Base-by-base conservation (phyloP, 148 eudicot genomes). In the Vaccinium darrowii region DNA sequence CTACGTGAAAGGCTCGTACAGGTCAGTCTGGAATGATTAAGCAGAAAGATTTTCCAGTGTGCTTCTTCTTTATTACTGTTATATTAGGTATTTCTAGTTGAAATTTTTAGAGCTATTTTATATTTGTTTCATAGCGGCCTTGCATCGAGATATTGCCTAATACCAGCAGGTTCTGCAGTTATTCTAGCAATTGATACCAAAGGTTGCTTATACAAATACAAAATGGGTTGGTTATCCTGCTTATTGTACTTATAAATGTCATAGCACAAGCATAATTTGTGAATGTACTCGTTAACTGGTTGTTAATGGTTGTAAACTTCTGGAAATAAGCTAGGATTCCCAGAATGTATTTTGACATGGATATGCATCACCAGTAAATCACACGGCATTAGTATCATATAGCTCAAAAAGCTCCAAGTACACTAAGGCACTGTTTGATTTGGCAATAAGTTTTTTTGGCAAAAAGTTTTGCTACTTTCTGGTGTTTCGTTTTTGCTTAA, bases 1-100 rank as follows among this genome's bases (percentile, higher is more conserved):
- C 93, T 97, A 82, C 98, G 99, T 63, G 95, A 91, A 87, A 98
- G 99, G 78, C 96, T 97, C 79, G 89, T 97, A 85, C 99, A 97
- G 96, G 99, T 97, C 83, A 86, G 84, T 87, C 81, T 53, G 39
- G 43, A 56, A 49, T n/a, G 13, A 74, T 63, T 80, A 0, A 7
- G 51, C 7, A 6, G 6, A 73, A 47, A 23, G 13, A 25, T 18
- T 75, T 60, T 30, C 75, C 65, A 71, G 36, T 74, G 58, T 74
- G 54, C 58, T 30, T 30, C 51, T 49, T 51, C 54, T 73, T 33
- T 33, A 11, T 54, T 65, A 39, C 16, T 58, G 63, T n/a, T 39
- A 8, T 36, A 15, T 8, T 33, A 16, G 9, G 16, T 39, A 36
- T 52, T 83, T 84, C 27, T 60, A 49, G 81, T 76, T 76, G 33